Conservation (phyloP, 257 asterid genomes). For the Phtheirospermum japonicum region DNA sequence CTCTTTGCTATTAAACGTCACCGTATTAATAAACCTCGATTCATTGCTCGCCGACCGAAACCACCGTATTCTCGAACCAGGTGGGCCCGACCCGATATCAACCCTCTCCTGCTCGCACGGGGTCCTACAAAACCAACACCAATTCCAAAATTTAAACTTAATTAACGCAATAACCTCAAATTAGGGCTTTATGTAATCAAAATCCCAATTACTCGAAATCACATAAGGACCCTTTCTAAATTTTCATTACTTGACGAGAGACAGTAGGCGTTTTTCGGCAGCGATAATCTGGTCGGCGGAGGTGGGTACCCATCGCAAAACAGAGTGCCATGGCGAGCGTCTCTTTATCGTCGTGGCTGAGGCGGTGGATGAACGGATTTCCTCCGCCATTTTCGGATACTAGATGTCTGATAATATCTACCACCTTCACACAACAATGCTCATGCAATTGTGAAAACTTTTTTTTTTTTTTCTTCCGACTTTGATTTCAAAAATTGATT, state of each 20-base stretch:
- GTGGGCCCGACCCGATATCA: slow-evolving; percentile 88
- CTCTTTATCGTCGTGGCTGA: slow-evolving; percentile 27
- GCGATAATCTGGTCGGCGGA: slow-evolving; percentile 87
- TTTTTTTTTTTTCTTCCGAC: background rate
- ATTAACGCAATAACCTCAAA: slow-evolving; percentile 4
- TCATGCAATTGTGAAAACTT: background rate
- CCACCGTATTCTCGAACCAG: slow-evolving; percentile 90
- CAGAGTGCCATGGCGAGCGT: slow-evolving; percentile 47
- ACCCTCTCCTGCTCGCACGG: slow-evolving; percentile 71
- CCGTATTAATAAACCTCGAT: slow-evolving; percentile 81
- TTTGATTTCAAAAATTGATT: slow-evolving; percentile 21
- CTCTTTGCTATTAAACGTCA: slow-evolving; percentile 79
- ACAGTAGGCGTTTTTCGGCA: slow-evolving; percentile 86
- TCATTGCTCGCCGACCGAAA: slow-evolving; percentile 84
- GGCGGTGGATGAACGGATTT: slow-evolving; percentile 33
- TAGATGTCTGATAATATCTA: slow-evolving; percentile 28
- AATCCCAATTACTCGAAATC: background rate
- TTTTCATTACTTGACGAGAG: slow-evolving; percentile 47
- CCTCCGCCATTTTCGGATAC: slow-evolving; percentile 59
- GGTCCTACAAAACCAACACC: slow-evolving; percentile 49
- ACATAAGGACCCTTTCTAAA: too few relatives aligned
- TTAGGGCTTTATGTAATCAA: slow-evolving; percentile 7
- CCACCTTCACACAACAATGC: slow-evolving; percentile 32
- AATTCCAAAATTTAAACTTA: background rate
- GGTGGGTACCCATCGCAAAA: slow-evolving; percentile 87